phyloP scores from a whole-genome alignment of 2,329 filamentous ascomycete genomes.

The Byssothecium circinans region DNA sequence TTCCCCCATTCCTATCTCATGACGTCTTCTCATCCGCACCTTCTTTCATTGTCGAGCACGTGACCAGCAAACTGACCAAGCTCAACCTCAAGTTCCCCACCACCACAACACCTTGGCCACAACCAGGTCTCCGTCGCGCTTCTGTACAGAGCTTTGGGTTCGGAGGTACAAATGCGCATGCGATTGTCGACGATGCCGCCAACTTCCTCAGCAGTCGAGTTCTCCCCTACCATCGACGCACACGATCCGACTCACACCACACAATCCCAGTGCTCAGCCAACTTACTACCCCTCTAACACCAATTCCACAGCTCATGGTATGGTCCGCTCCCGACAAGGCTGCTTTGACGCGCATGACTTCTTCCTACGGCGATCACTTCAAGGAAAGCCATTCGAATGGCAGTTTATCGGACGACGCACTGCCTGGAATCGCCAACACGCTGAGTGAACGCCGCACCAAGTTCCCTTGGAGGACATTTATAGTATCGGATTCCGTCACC shows the following conservation, averaged over 20 bases:
- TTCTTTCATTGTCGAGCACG: not conserved
- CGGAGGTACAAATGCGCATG: constrained; percentile 25
- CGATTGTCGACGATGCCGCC: constrained; percentile 18
- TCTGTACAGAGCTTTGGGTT: constrained; percentile 21
- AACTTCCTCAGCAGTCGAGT: constrained; percentile 3
- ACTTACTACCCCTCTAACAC: no score
- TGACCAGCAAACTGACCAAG: not conserved
- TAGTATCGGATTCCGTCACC: not conserved
- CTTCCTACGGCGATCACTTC: not conserved
- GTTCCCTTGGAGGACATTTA: not conserved
- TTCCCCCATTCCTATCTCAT: no score
- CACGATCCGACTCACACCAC: no score
- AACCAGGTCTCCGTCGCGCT: constrained; percentile 4
- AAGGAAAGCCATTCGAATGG: not conserved
- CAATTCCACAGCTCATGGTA: not conserved
- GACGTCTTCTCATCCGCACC: no score
- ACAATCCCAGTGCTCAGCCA: not conserved
- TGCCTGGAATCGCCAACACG: not conserved
- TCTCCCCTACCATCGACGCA: not conserved
- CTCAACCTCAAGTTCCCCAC: constrained; percentile 9
- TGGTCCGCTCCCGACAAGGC: not conserved
- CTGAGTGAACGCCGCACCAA: not conserved
- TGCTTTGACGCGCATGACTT: not conserved
- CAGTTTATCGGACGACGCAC: not conserved
- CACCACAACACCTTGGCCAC: constrained; percentile 12